Conservation (phyloP, 2,329 filamentous ascomycete genomes). For the Fusarium sp. region DNA sequence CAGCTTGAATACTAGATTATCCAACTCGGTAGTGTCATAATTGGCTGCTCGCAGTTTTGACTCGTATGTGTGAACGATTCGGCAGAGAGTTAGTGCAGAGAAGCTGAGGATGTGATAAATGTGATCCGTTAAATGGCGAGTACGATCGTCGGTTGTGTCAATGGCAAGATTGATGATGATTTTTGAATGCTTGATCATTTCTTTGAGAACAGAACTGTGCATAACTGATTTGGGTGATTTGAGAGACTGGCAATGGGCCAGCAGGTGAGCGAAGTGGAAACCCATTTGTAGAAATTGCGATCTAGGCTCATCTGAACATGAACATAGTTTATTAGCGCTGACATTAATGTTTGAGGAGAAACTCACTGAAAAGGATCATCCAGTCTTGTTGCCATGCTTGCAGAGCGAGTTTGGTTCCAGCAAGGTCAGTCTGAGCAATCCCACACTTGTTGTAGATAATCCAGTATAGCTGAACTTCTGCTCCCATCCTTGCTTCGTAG, state of each 20-base stretch:
- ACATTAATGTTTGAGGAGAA: no score
- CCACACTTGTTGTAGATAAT: constrained; percentile 39
- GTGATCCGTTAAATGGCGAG: constrained; percentile 44
- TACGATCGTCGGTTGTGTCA: constrained; percentile 42
- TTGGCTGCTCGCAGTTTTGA: constrained; percentile 14
- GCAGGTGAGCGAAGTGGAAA: constrained; percentile 42
- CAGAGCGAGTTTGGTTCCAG: constrained; percentile 16
- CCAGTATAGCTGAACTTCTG: constrained; percentile 44
- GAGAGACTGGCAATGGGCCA: constrained; percentile 38
- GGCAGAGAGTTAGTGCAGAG: constrained; percentile 39
- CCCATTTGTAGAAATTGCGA: constrained; percentile 46
- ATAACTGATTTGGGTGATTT: constrained; percentile 27
- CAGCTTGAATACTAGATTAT: constrained; percentile 28
- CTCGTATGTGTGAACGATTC: constrained; percentile 39
- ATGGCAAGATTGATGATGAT: constrained; percentile 45
- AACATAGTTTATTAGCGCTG: no score
- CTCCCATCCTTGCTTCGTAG: constrained; percentile 43
- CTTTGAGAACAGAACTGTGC: constrained; percentile 17
- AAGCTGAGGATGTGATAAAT: constrained; percentile 45
- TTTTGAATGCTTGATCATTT: constrained; percentile 38
- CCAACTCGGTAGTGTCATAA: constrained; percentile 25
- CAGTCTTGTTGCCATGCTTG: constrained; percentile 38
- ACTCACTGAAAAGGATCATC: constrained; percentile 33
- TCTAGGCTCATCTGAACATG: constrained; percentile 42
- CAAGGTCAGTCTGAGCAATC: constrained; percentile 2